Evolutionary conservation across 306 rosid species (phyloP).

Genomic region (Medicago lupulina): DNA sequence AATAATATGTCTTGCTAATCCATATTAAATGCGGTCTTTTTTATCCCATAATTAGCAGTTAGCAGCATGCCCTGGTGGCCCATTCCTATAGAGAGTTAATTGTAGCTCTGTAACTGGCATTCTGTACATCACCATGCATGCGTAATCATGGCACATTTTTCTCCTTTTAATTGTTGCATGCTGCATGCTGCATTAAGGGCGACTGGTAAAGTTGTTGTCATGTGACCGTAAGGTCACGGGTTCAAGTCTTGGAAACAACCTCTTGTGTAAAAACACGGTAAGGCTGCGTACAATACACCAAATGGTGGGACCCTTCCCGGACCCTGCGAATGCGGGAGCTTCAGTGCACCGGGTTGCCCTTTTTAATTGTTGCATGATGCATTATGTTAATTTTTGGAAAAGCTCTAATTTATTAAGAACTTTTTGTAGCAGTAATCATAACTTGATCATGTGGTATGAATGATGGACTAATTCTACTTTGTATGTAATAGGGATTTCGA

Average conservation of each 20-base stretch:
- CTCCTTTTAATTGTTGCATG: slow-evolving; percentile 35
- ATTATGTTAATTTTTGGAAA: slow-evolving; percentile 26
- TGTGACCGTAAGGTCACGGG: too few relatives aligned
- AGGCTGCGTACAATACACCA: too few relatives aligned
- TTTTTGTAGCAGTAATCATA: slow-evolving; percentile 25
- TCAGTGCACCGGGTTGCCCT: too few relatives aligned
- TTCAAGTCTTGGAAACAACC: too few relatives aligned
- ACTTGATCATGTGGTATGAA: slow-evolving; percentile 40
- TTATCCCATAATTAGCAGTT: not conserved
- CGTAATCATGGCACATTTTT: slow-evolving; percentile 32
- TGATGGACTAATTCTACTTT: slow-evolving; percentile 38
- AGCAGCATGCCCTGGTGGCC: slow-evolving; percentile 17
- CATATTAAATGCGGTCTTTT: slow-evolving; percentile 1
- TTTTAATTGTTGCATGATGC: slow-evolving; percentile 35
- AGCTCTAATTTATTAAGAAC: slow-evolving; percentile 22
- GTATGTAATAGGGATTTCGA: slow-evolving; percentile 75
- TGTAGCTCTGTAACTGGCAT: slow-evolving; percentile 31
- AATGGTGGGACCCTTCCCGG: too few relatives aligned
- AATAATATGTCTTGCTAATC: slow-evolving; percentile 29
- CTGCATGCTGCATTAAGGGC: too few relatives aligned
- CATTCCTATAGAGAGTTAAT: not conserved
- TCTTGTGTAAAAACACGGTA: too few relatives aligned
- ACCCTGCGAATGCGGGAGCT: too few relatives aligned
- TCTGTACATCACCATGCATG: slow-evolving; percentile 37
- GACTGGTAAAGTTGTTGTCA: too few relatives aligned